Evolutionary conservation across 2,329 filamentous ascomycete species (phyloP), one percentile per base, ranked within the genome.

Genomic region (Hypomyces rosellus): DNA sequence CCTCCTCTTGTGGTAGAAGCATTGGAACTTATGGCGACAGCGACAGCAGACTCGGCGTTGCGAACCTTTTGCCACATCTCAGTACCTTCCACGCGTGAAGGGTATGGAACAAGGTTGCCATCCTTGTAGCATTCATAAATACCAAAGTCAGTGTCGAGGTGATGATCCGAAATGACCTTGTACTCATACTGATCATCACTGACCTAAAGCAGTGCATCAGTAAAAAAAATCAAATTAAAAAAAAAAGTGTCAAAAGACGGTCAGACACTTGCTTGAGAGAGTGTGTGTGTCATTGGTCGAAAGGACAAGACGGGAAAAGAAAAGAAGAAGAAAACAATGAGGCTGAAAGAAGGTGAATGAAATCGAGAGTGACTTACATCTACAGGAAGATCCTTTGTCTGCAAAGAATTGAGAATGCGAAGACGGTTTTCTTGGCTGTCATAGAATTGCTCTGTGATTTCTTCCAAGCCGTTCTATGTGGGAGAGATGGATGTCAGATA

Each of bases 391-490:
- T 65, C 62, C 49, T 69, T 72, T 47, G 72, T 63, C 38, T 70
- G 63, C 39, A 79, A 63, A 13, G 69, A 61, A 49, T 71, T 66
- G 12, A 80, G 66, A 33, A 73, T 68, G 50, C 75, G 73, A 41
- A 74, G 62, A 48, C 73, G 69, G 41, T 70, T 68, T 46, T 76
- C 67, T 55, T 76, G 69, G 34, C 71, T 67, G 53, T 77, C 72
- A 49, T 69, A 66, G 51, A 73, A 75, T 50, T 62, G 62, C 38
- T 73, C 70, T 39, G 65, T 61, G 22, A 69, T 57, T 37, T 74
- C 71, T 25, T 67, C 61, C 42, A 70, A 45, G 7, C 62, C 66
- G 41, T 71, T 72, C 69, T 70, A 20, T 20, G 61, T 53, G 51
- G 43, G 47, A 54, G 20, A n/a, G 43, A 41, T n/a, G n/a, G 50